Conservation (phyloP, 1,139 yeast genomes). For the Kurtzmaniella quercitrusa region DNA sequence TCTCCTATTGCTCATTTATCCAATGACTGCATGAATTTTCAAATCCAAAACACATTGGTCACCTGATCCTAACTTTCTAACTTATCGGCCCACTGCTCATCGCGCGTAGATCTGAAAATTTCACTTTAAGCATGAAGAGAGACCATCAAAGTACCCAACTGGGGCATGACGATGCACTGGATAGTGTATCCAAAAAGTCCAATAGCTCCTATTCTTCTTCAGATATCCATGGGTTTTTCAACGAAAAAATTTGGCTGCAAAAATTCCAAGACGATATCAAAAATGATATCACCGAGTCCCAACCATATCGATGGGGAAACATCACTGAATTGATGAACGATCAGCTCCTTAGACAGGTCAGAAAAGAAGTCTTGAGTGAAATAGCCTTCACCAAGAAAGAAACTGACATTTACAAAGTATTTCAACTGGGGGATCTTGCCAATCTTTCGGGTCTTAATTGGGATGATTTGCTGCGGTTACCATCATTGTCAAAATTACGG, state of each 20-base stretch:
- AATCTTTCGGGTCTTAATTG: conserved; percentile 82
- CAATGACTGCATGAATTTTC: too few species aligned
- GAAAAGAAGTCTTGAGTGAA: conserved; percentile 77
- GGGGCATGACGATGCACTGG: conserved; percentile 6
- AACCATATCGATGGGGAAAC: conserved; percentile 90
- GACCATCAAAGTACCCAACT: not conserved
- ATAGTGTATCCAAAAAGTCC: conserved; percentile 15
- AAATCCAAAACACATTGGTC: too few species aligned
- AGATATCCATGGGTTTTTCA: conserved; percentile 49
- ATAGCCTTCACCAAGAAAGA: conserved; percentile 92
- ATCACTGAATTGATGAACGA: conserved; percentile 73
- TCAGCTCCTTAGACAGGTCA: conserved; percentile 67
- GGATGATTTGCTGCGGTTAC: conserved; percentile 69
- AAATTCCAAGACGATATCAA: conserved; percentile 40
- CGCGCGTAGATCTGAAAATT: not conserved
- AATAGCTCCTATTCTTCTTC: conserved; percentile 23
- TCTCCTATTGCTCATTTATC: too few species aligned
- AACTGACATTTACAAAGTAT: conserved; percentile 93
- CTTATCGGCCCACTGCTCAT: not conserved
- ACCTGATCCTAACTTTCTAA: not conserved
- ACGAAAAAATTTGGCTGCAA: conserved; percentile 49
- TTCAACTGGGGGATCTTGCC: conserved; percentile 93
- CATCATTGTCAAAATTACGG: conserved; percentile 70
- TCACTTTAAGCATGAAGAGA: not conserved
- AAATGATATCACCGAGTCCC: conserved; percentile 43